Evolutionary conservation across 176 grass and related monocot genomes (phyloP), one percentile per base, ranked within the genome.

Genomic region (Musa acuminata): DNA sequence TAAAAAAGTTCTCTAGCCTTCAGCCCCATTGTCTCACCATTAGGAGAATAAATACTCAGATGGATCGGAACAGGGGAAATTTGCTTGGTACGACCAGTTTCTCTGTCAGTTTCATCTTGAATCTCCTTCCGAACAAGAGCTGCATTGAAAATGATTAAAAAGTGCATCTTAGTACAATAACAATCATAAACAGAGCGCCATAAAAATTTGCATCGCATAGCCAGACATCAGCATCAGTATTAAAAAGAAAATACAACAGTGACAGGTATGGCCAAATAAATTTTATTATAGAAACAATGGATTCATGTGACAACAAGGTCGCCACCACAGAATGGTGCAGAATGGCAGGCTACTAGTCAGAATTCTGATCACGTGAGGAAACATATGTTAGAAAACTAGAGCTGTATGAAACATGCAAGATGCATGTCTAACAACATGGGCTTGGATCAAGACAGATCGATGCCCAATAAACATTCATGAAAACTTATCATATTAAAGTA

Each of bases 41-140:
- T 72, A 27, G 78, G 76, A 67, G 76, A 78, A 51, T 73, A 80
- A 62, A 80, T 80, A 22, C 78, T 80, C 57, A 80, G 20, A 80
- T 80, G 78, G 20, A 80, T 80, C 52, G 78, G 78, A 80, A 80
- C 78, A 27, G 78, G 55, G 21, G 78, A 80, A 8, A 80, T 80
- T 19, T 72, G 55, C 57, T 72, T 80, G 8, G 69, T 52, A 55
- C 69, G 68, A 8, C 78, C 78, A 63, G 78, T 80, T 49, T 72
- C 55, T 72, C 78, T 72, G 63, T 80, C 67, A 78, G 76, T 78
- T 78, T 78, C 76, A 78, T 78, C 76, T 64, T 66, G 63, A 25
- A 78, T 78, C 50, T 78, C 76, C 76, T 78, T 66, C 51, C 76
- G 13, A 51, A 78, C 76, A 78, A 53, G 49, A 7, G 63, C 76